Evolutionary conservation across 176 grass and related monocot species (phyloP).

Genomic region (Musa itinerans): DNA sequence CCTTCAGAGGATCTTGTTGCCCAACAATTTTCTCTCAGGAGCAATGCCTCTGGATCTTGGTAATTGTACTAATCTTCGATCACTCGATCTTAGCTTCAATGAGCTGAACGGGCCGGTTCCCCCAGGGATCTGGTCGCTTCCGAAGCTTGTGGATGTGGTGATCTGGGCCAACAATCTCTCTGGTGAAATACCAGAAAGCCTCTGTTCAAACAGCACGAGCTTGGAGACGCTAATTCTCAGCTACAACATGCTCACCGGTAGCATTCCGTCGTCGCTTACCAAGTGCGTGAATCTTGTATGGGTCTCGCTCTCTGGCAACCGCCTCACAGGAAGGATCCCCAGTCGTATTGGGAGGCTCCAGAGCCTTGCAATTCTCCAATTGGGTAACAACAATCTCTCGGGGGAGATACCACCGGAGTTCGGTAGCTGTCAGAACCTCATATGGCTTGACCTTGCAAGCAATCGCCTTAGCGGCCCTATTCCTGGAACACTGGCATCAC

Average conservation of each 20-base stretch:
- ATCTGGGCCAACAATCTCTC: constrained; percentile 83
- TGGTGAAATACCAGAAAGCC: constrained; percentile 56
- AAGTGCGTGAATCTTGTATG: constrained; percentile 70
- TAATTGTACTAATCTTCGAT: constrained; percentile 53
- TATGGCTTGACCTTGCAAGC: constrained; percentile 91
- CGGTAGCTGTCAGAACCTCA: constrained; percentile 71
- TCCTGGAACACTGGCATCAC: constrained; percentile 40
- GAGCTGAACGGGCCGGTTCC: constrained; percentile 49
- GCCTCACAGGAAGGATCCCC: constrained; percentile 49
- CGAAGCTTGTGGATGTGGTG: constrained; percentile 59
- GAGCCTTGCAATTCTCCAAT: constrained; percentile 79
- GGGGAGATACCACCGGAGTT: constrained; percentile 55
- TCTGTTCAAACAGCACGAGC: constrained; percentile 39
- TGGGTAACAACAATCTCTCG: constrained; percentile 61
- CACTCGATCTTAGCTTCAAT: constrained; percentile 95
- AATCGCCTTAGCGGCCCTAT: constrained; percentile 58
- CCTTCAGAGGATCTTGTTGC: constrained; percentile 43
- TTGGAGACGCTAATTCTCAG: constrained; percentile 76
- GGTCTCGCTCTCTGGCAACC: constrained; percentile 73
- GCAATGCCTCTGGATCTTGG: constrained; percentile 42
- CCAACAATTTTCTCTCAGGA: constrained; percentile 69
- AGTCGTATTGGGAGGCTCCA: constrained; percentile 41
- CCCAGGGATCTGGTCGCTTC: constrained; percentile 30
- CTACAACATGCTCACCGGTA: constrained; percentile 68
- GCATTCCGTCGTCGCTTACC: constrained; percentile 50